Evolutionary conservation across 768 basidiomycete species (phyloP).

Genomic region (Naganishia kalamii): DNA sequence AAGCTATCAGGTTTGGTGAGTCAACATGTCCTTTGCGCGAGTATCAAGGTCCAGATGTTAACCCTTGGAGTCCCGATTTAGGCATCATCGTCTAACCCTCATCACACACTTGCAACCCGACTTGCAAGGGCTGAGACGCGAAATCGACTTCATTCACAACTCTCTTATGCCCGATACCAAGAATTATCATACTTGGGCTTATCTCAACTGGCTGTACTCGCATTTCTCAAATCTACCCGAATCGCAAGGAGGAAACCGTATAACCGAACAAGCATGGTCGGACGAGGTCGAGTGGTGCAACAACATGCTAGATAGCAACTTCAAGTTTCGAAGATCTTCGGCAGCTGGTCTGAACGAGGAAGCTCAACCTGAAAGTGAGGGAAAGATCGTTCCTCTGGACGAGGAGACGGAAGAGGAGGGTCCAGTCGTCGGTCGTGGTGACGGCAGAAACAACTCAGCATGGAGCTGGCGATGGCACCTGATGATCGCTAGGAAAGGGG

Average conservation of each 20-base stretch:
- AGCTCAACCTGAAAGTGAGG: background rate
- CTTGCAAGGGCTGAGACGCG: slow-evolving; percentile 46
- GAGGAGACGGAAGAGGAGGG: slow-evolving; percentile 17
- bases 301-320: slow-evolving; percentile 30
- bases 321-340: background rate
- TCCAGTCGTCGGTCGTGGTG: slow-evolving; percentile 56
- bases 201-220: slow-evolving; percentile 87
- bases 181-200: slow-evolving; percentile 99
- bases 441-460: slow-evolving; percentile 91
- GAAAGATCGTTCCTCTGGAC: background rate
- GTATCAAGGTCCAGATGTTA: too few relatives aligned
- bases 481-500: slow-evolving; percentile 61
- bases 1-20: slow-evolving; percentile 97
- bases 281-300: slow-evolving; percentile 43
- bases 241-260: slow-evolving; percentile 11
- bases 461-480: slow-evolving; percentile 90
- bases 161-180: slow-evolving; percentile 73
- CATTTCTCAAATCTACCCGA: slow-evolving; percentile 53
- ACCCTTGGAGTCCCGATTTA: slow-evolving; percentile 20
- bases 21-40: slow-evolving; percentile 33
- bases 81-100: slow-evolving; percentile 52
- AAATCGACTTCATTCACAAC: slow-evolving; percentile 71
- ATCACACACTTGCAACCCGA: slow-evolving; percentile 44
- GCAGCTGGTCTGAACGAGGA: slow-evolving; percentile 1
- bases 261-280: slow-evolving; percentile 31